Percentiles rank a stretch among this genome's conserved stretches.
Evolutionary conservation across 2,329 filamentous ascomycete genomes (phyloP).

Genomic region (Penicillium palitans): DNA sequence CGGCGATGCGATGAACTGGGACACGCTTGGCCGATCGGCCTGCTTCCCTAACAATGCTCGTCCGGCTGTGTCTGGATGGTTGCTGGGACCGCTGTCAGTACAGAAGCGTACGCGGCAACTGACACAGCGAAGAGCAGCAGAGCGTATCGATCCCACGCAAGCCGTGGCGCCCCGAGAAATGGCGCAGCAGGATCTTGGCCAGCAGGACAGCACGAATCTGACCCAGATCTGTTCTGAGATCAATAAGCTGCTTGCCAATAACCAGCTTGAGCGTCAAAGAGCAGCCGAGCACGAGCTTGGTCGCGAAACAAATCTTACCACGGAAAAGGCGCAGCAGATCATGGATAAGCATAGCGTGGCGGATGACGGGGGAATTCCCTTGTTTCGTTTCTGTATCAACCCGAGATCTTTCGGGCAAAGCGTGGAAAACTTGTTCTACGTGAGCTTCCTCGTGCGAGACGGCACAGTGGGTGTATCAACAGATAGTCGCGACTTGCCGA

Average conservation of each 20-base stretch:
- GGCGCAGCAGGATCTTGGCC: constrained; percentile 69
- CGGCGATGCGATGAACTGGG: constrained; percentile 82
- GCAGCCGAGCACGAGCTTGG: constrained; percentile 49
- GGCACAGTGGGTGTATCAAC: constrained; percentile 72
- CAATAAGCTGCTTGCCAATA: constrained; percentile 56
- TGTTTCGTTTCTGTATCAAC: constrained; percentile 88
- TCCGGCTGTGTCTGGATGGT: constrained; percentile 76
- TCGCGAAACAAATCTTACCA: constrained; percentile 31
- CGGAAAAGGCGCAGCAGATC: constrained; percentile 49
- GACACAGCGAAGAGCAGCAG: constrained; percentile 68
- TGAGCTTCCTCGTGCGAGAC: constrained; percentile 90
- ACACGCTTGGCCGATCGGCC: constrained; percentile 73
- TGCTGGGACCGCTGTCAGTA: constrained; percentile 84
- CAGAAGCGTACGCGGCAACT: constrained; percentile 77
- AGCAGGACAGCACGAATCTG: constrained; percentile 75
- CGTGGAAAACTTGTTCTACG: constrained; percentile 94
- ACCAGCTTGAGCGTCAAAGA: constrained; percentile 48
- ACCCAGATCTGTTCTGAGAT: constrained; percentile 78
- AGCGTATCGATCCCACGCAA: constrained; percentile 66
- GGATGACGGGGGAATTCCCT: constrained; percentile 68
- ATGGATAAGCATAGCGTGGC: constrained; percentile 68
- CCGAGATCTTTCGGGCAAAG: constrained; percentile 90
- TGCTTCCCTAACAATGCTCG: constrained; percentile 71
- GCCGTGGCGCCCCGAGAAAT: constrained; percentile 76
- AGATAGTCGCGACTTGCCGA: constrained; percentile 73